Evolutionary conservation across 129 eudicot genomes (phyloP).

Genomic region (Flaveria brownii): DNA sequence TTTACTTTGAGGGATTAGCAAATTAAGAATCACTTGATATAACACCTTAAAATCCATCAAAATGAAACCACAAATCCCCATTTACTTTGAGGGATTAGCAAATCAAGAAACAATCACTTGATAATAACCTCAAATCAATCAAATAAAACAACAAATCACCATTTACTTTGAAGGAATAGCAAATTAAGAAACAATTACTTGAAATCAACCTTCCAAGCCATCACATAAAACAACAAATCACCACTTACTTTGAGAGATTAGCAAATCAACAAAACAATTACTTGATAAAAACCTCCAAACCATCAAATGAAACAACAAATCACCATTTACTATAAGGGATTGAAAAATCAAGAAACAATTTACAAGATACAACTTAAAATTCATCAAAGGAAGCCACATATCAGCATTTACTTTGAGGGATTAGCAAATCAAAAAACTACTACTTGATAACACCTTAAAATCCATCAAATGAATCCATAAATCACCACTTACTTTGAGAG

Average conservation of each 20-base stretch:
- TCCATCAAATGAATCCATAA: not conserved
- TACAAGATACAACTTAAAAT: slow-evolving; percentile 7
- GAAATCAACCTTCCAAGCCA: not conserved
- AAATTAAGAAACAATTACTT: not conserved
- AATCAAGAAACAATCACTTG: not conserved
- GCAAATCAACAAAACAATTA: slow-evolving; percentile 4
- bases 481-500: not conserved
- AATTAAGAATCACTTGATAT: not conserved
- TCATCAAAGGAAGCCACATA: not conserved
- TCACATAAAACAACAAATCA: not conserved
- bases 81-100: not conserved
- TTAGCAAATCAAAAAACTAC: not conserved
- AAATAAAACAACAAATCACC: not conserved
- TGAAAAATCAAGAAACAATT: slow-evolving; percentile 2
- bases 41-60: not conserved
- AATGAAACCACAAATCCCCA: not conserved
- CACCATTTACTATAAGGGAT: not conserved
- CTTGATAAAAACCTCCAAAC: slow-evolving; percentile 6
- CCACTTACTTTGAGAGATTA: not conserved
- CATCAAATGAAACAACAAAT: not conserved
- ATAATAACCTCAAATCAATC: not conserved
- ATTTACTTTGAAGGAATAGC: not conserved
- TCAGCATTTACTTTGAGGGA: not conserved
- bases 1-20: not conserved
- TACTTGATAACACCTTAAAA: not conserved